These are phyloP conservation scores for Aspergillus brunneoviolaceus DNA, from an alignment of 2,329 filamentous ascomycete species.

Conservation along the genomic window DNA sequence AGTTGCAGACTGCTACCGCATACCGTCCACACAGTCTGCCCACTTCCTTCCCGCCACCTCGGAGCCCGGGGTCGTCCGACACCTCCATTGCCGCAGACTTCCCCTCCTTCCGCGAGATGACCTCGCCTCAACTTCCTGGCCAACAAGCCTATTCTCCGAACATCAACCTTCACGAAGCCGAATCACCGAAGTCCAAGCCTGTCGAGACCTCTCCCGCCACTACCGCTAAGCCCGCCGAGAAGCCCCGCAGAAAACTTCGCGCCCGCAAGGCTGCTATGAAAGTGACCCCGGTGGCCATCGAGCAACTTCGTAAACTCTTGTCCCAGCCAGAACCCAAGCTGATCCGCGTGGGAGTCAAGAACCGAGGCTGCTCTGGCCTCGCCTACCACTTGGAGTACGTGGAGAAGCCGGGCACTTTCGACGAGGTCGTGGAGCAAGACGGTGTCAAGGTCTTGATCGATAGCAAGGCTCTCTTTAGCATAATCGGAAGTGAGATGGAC, in stretches of 20 bases:
- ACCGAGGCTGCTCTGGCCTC: constrained; percentile 88
- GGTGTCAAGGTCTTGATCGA: constrained; percentile 95
- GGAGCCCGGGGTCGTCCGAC: constrained; percentile 59
- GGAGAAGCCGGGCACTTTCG: constrained; percentile 81
- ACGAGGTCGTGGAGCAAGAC: constrained; percentile 92
- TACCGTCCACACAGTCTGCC: constrained; percentile 62
- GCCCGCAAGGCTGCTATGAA: constrained; percentile 90
- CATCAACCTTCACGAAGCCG: constrained; percentile 58
- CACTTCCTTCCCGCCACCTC: constrained; percentile 55
- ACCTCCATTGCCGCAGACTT: constrained; percentile 59
- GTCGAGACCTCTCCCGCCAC: constrained; percentile 32
- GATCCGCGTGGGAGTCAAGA: constrained; percentile 91
- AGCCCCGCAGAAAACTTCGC: constrained; percentile 67
- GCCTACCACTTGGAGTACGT: constrained; percentile 95
- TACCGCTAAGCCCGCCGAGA: constrained; percentile 45
- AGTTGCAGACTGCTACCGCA: constrained; percentile 65
- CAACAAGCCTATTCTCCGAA: constrained; percentile 35
- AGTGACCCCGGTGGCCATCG: constrained; percentile 75
- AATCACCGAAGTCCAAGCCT: constrained; percentile 66
- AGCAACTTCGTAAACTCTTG: constrained; percentile 73
- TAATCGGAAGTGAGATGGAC: constrained; percentile 98
- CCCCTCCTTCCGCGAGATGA: constrained; percentile 49
- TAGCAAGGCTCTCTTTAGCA: constrained; percentile 95
- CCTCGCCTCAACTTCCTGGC: constrained; percentile 43
- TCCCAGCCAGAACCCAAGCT: constrained; percentile 86